These are phyloP conservation scores for Pythium brachiatum DNA, from an alignment of 352 stramenopile genomes.

Conservation along the genomic window DNA sequence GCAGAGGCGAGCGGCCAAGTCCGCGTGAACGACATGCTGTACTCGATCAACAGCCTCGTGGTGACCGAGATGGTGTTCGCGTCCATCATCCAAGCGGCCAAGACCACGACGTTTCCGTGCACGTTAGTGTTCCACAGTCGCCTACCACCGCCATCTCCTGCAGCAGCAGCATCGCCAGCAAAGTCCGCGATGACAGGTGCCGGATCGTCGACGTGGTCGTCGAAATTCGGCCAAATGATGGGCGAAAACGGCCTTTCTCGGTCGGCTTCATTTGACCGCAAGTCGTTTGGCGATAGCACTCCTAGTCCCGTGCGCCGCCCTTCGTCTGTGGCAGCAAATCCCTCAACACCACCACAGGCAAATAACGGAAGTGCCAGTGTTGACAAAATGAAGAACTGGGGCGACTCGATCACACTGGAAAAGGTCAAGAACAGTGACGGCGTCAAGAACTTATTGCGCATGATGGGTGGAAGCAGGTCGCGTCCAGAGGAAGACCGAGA, in stretches of 20 bases:
- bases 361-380: slow-evolving; percentile 21
- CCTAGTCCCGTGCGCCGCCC: slow-evolving; percentile 12
- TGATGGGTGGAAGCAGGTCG: slow-evolving; percentile 52
- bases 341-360: slow-evolving; percentile 7
- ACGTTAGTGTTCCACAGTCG: slow-evolving; percentile 64
- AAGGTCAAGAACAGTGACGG: slow-evolving; percentile 68
- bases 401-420: slow-evolving; percentile 46
- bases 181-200: slow-evolving; percentile 15
- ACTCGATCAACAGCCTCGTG: slow-evolving; percentile 57
- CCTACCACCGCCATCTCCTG: slow-evolving; percentile 16
- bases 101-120: slow-evolving; percentile 61
- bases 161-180: slow-evolving; percentile 34
- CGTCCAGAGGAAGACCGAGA: slow-evolving; percentile 60
- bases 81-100: slow-evolving; percentile 65
- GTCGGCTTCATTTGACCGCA: slow-evolving; percentile 51
- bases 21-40: slow-evolving; percentile 62
- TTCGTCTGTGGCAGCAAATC: slow-evolving; percentile 4
- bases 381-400: slow-evolving; percentile 39
- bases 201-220: slow-evolving; percentile 33
- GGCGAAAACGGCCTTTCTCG: slow-evolving; percentile 33
- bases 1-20: slow-evolving; percentile 58
- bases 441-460: slow-evolving; percentile 75
- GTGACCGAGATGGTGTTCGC: slow-evolving; percentile 59
- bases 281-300: slow-evolving; percentile 3
- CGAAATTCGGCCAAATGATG: slow-evolving; percentile 49